A percentile compares a stretch with the other conserved stretches of the same genome.
Evolutionary conservation across 2,329 filamentous ascomycete genomes (phyloP).

Genomic region (Ceratocystis albifundus): DNA sequence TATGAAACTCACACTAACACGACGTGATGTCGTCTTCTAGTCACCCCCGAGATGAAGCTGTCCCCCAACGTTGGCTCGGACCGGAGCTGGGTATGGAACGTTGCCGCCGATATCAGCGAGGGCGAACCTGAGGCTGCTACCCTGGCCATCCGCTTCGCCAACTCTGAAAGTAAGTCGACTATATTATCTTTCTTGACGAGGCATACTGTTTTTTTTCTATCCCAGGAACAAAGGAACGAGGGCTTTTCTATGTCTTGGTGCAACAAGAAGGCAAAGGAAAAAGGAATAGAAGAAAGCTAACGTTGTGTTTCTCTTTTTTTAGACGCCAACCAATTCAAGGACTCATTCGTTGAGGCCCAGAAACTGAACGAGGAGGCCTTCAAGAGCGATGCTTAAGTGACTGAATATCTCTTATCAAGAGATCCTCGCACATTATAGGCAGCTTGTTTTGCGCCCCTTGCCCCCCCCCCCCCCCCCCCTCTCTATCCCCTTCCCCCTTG

Average conservation of each 20-base stretch:
- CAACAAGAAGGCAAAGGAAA: conserved; percentile 13
- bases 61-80: conserved; percentile 96
- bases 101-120: conserved; percentile 93
- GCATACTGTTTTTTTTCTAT: conserved; percentile 6
- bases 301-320: conserved; percentile 14
- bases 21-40: conserved; percentile 35
- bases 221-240: background rate
- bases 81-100: conserved; percentile 99
- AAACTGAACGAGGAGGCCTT: conserved; percentile 90
- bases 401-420: background rate
- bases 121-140: conserved; percentile 94
- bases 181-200: background rate
- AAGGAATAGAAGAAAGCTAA: conserved; percentile 24
- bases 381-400: conserved; percentile 34
- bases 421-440: background rate
- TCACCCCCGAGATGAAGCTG: conserved; percentile 97
- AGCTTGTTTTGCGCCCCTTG: background rate
- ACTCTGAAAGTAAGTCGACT: conserved; percentile 72
- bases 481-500: background rate
- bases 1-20: background rate
- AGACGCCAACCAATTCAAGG: conserved; percentile 98
- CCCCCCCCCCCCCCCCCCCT: background rate
- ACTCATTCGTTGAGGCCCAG: conserved; percentile 92
- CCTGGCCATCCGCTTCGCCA: conserved; percentile 92
- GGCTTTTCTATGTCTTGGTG: background rate